Evolutionary conservation across 1,284 basidiomycete species (phyloP), one percentile per base, ranked within the genome.

Genomic region (Bjerkandera adusta): DNA sequence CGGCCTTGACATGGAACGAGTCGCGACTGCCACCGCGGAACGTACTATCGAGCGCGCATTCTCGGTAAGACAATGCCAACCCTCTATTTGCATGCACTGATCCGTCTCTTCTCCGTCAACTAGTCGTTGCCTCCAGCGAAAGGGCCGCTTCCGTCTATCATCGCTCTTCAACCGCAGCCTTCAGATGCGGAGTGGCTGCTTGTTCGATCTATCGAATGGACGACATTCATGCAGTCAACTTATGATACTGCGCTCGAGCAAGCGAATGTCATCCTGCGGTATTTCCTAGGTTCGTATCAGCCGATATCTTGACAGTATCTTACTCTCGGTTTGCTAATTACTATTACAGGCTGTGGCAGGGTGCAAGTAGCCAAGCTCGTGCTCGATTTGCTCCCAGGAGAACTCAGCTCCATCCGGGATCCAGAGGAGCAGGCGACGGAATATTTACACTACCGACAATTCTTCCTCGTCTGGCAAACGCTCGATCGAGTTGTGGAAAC

Each of bases 181-280:
- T 75, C 70, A 1, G 77, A 81, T 11, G 64, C 67, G 1, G 90
- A 96, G 61, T 65, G 73, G 33, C 68, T 88, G 39, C 73, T 99
- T 7, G 76, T 97, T 41, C 79, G 92, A 7, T 89, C 90, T 0
- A 85, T 98, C 48, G 95, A 98, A 61, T 99, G 96, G 96, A 89
- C 96, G 36, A 89, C 83, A 0, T 89, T 92, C 63, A 72, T 79
- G 52, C 78, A 83, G 33, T 69, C 76, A 15, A 96, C 92, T 1
- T 82, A 85, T 53, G 68, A 73, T n/a, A 83, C 83, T 13, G 92
- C 92, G 0, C 69, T 97, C 3, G 79, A 87, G 58, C 89, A 93
- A 57, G 83, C 89, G 1, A 92, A 94, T 51, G 83, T 89, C 32
- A 86, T 95, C 55, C 65, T 92, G 47, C 81, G 93, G 12, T 92